Evolutionary conservation across 306 rosid genomes (phyloP).

Genomic region (Castanopsis chinensis): DNA sequence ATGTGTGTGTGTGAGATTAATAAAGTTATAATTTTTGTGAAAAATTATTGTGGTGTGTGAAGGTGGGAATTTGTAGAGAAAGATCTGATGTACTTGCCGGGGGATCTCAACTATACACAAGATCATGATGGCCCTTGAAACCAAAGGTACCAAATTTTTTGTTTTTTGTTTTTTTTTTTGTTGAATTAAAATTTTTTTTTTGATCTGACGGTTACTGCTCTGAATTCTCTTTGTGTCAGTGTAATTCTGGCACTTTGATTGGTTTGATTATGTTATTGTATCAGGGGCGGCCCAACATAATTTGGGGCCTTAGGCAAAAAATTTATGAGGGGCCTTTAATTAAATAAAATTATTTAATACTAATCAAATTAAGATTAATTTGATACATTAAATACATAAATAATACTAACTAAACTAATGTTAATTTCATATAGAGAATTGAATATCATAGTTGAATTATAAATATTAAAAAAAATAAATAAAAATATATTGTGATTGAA

Average conservation of each 20-base stretch:
- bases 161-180: not conserved
- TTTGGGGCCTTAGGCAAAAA: no score
- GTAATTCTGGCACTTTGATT: not conserved
- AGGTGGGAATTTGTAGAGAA: conserved; percentile 46
- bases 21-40: not conserved
- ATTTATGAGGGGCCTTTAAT: no score
- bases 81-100: conserved; percentile 89
- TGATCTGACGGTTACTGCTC: conserved; percentile 18
- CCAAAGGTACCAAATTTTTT: conserved; percentile 42
- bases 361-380: no score
- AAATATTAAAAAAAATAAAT: no score
- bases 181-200: not conserved
- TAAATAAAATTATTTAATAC: no score
- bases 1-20: not conserved
- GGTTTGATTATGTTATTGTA: not conserved
- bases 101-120: conserved; percentile 65
- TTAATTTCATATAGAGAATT: no score
- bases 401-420: no score
- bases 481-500: no score
- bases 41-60: not conserved
- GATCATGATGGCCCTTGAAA: conserved; percentile 94
- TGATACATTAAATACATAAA: no score
- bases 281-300: no score
- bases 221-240: not conserved
- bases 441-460: no score